These are phyloP conservation scores for Alternaria solani DNA, from an alignment of 2,329 filamentous ascomycete species.

Conservation along the genomic window DNA sequence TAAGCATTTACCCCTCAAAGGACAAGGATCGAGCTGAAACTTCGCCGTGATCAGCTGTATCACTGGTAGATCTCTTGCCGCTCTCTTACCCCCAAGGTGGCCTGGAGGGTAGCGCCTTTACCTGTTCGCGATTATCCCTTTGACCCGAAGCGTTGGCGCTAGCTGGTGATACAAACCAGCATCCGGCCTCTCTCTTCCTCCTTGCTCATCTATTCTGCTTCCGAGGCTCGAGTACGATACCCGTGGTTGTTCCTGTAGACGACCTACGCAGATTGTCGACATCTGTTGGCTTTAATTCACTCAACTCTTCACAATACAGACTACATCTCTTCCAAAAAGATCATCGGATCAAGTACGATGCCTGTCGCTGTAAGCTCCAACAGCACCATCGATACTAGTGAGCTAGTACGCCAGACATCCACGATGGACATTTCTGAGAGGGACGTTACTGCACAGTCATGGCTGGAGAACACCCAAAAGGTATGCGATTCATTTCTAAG, in stretches of 20 bases:
- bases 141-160: neutral
- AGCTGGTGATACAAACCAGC: neutral
- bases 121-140: neutral
- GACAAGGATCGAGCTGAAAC: neutral
- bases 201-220: neutral
- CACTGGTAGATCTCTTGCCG: neutral
- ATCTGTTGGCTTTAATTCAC: neutral
- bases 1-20: neutral
- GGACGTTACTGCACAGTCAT: neutral
- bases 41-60: neutral
- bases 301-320: neutral
- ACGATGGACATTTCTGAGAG: slow-evolving; percentile 1
- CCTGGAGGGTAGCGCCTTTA: neutral
- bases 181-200: neutral
- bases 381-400: neutral
- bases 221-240: too few relatives aligned
- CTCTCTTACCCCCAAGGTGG: neutral
- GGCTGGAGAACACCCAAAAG: slow-evolving; percentile 13
- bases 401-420: slow-evolving; percentile 6
- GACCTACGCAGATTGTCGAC: neutral
- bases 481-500: neutral
- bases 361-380: neutral
- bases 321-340: neutral
- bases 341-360: neutral
- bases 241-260: neutral